Base-by-base conservation (phyloP, 139 green algal genomes). In the Chlorella sorokiniana region DNA sequence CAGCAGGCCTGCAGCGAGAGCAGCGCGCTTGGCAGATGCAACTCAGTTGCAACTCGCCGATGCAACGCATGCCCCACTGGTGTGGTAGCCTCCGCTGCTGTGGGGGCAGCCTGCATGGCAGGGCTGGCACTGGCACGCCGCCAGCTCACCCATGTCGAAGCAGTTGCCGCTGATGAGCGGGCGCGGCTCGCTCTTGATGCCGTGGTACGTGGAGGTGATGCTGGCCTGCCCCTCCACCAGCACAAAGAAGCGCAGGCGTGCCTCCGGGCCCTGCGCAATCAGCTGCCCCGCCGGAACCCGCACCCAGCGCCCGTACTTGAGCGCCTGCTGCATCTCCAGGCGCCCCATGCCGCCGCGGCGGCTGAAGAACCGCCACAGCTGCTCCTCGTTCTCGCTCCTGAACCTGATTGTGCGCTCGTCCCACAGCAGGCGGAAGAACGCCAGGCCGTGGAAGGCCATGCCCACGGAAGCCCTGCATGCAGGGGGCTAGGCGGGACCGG, bases 381-480 rank as follows among this genome's bases (percentile, higher is more conserved):
- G 72, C 62, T 84, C 71, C 64, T 85, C 74, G 31, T 85, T 72
- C 37, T 85, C 81, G 31, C 20, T 42, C 7, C n/a, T 38, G 29
- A 85, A 84, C 29, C 42, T 76, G 27, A 85, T 76, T 37, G 48
- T 48, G 22, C 81, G 52, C 81, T 85, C 81, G n/a, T 85, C 81
- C 3, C 31, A 69, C 8, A 85, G 23, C 14, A 77, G 76, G 23
- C 52, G 76, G 35, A 67, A 29, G 18, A 82, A 27, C 10, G 71
- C 54, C 20, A 35, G 20, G 16, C 37, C 11, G 56, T 81, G 70
- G 25, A 85, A 27, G 48, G 45, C 54, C 23, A 56, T 22, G 18
- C 31, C 38, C n/a, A 45, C 22, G 37, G 48, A 56, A 3, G 35
- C 6, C 78, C 68, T 64, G 52, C 45, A 40, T 25, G 63, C 23